phyloP scores from a whole-genome alignment of 805 yeast genomes.

The Cyberlindnera misumaiensis region DNA sequence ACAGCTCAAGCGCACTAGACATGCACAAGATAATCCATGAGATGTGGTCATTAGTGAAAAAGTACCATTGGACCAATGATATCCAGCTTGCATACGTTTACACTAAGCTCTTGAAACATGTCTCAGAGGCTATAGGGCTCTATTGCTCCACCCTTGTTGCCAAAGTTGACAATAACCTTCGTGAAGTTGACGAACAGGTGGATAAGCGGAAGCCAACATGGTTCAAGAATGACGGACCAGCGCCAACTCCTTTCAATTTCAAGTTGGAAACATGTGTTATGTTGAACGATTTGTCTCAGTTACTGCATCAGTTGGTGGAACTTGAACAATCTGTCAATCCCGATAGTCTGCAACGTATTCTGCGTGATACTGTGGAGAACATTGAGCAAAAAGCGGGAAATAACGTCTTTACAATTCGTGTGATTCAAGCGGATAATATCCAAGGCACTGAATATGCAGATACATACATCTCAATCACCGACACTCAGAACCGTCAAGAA shows the following conservation, averaged over 20 bases:
- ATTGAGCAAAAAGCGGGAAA: conserved; percentile 24
- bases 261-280: conserved; percentile 62
- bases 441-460: conserved; percentile 43
- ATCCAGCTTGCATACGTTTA: conserved; percentile 56
- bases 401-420: conserved; percentile 56
- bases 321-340: conserved; percentile 55
- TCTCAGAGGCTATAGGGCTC: conserved; percentile 51
- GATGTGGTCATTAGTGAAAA: conserved; percentile 47
- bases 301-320: conserved; percentile 40
- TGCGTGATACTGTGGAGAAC: conserved; percentile 6
- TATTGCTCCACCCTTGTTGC: conserved; percentile 36
- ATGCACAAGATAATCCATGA: conserved; percentile 58
- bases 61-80: conserved; percentile 59
- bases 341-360: conserved; percentile 37
- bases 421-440: conserved; percentile 59
- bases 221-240: conserved; percentile 30
- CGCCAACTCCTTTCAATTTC: conserved; percentile 52
- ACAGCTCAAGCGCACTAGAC: conserved; percentile 61
- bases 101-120: conserved; percentile 52
- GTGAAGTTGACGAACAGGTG: conserved; percentile 17
- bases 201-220: conserved; percentile 30
- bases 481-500: conserved; percentile 44
- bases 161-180: conserved; percentile 36
- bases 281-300: conserved; percentile 57
- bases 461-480: conserved; percentile 58